Evolutionary conservation across 2,329 filamentous ascomycete species (phyloP).

Genomic region (Botrytis fragariae): DNA sequence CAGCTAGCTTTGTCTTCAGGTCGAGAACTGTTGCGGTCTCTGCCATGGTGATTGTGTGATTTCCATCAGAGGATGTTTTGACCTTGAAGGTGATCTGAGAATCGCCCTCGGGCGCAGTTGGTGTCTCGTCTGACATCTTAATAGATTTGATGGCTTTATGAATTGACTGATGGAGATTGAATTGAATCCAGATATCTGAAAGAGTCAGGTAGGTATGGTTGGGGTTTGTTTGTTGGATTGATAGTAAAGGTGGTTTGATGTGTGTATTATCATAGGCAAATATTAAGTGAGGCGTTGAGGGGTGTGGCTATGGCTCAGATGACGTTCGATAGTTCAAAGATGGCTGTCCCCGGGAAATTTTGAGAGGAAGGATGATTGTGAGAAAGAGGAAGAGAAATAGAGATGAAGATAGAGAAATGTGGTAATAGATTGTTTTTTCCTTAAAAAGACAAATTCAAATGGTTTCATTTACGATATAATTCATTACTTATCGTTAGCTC

Average conservation of each 20-base stretch:
- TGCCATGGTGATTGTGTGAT: conserved; percentile 77
- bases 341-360: background rate
- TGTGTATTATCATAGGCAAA: background rate
- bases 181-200: background rate
- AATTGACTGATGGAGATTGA: background rate
- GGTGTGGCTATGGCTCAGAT: conserved; percentile 1
- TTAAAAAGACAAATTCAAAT: no score
- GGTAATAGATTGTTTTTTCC: background rate
- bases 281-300: conserved; percentile 7
- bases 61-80: conserved; percentile 90
- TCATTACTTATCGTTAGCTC: background rate
- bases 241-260: background rate
- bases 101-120: conserved; percentile 56
- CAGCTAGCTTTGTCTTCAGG: conserved; percentile 84
- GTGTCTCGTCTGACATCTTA: conserved; percentile 54
- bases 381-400: background rate
- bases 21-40: conserved; percentile 75
- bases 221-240: background rate
- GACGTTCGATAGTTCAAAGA: conserved; percentile 15
- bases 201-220: background rate
- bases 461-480: background rate
- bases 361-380: background rate
- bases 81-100: conserved; percentile 91
- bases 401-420: background rate
- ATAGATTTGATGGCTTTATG: background rate